A percentile compares a stretch with the other conserved stretches of the same genome.
These are phyloP conservation scores for Microthlaspi erraticum DNA, from an alignment of 345 rosid genomes.

Conservation along the genomic window DNA sequence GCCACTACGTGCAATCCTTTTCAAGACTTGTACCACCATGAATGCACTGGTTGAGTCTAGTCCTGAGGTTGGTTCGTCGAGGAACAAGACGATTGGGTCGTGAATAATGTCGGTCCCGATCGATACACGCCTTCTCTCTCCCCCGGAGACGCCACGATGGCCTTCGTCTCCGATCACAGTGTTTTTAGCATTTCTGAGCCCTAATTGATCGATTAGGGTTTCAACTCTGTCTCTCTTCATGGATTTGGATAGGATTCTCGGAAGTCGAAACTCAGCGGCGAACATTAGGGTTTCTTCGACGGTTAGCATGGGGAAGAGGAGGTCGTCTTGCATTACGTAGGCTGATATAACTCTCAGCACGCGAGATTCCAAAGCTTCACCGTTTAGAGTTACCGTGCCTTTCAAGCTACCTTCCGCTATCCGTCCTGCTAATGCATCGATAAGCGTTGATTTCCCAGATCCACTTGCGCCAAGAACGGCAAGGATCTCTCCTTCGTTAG, in stretches of 20 bases:
- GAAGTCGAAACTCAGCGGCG: slow-evolving; percentile 83
- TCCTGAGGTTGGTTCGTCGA: slow-evolving; percentile 92
- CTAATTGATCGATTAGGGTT: slow-evolving; percentile 73
- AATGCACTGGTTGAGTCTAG: slow-evolving; percentile 84
- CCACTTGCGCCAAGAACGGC: slow-evolving; percentile 91
- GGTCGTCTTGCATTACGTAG: slow-evolving; percentile 94
- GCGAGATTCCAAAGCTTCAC: slow-evolving; percentile 49
- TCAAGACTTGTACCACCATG: slow-evolving; percentile 85
- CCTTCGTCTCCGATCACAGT: slow-evolving; percentile 81
- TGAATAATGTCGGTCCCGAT: slow-evolving; percentile 89
- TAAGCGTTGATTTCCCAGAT: slow-evolving; percentile 89
- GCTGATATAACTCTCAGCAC: slow-evolving; percentile 76
- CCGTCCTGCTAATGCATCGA: slow-evolving; percentile 86
- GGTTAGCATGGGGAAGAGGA: slow-evolving; percentile 77
- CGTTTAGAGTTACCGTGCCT: slow-evolving; percentile 77
- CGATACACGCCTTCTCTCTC: slow-evolving; percentile 70
- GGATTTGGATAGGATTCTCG: slow-evolving; percentile 65
- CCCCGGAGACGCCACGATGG: slow-evolving; percentile 65
- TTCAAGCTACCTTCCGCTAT: slow-evolving; percentile 73
- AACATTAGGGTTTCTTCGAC: slow-evolving; percentile 85
- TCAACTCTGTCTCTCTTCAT: slow-evolving; percentile 72
- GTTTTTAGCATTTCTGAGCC: slow-evolving; percentile 61
- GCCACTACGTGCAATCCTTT: slow-evolving; percentile 74
- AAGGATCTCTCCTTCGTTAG: slow-evolving; percentile 70
- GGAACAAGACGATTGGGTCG: slow-evolving; percentile 76